Evolutionary conservation across 371 early-diverging fungal species (phyloP).

Genomic region (Haplosporangium sp.): DNA sequence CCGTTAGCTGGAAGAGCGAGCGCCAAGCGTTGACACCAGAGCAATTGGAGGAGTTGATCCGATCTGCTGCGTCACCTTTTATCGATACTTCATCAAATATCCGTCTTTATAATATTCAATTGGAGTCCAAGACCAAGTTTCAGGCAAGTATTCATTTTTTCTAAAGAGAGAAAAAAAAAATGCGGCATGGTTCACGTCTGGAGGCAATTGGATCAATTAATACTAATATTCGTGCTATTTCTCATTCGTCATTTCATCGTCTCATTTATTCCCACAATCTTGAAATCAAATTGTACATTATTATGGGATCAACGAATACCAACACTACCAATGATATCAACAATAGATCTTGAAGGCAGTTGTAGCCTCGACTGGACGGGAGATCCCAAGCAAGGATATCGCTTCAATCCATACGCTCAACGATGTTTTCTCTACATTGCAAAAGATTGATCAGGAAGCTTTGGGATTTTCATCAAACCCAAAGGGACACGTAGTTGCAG

Average conservation of each 20-base stretch:
- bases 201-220: background rate
- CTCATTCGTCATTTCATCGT: too few relatives aligned
- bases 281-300: background rate
- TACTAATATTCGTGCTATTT: background rate
- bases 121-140: slow-evolving; percentile 42
- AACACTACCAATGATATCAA: slow-evolving; percentile 11
- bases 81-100: slow-evolving; percentile 20
- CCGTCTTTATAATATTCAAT: slow-evolving; percentile 24
- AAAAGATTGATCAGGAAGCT: slow-evolving; percentile 14
- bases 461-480: slow-evolving; percentile 16
- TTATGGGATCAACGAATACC: background rate
- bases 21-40: slow-evolving; percentile 27
- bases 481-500: slow-evolving; percentile 52
- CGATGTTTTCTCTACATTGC: slow-evolving; percentile 27
- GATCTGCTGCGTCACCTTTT: slow-evolving; percentile 46
- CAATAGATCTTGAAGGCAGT: slow-evolving; percentile 50
- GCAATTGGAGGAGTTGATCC: slow-evolving; percentile 36
- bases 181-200: too few relatives aligned
- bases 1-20: slow-evolving; percentile 49
- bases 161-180: background rate
- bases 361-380: slow-evolving; percentile 38
- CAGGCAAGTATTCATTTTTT: slow-evolving; percentile 28
- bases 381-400: slow-evolving; percentile 51
- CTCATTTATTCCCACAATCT: too few relatives aligned
- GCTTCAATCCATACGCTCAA: slow-evolving; percentile 36